A percentile compares a stretch with the other conserved stretches of the same genome.
Conservation (phyloP, 2,329 filamentous ascomycete species). For the Drechslerella dactyloides region DNA sequence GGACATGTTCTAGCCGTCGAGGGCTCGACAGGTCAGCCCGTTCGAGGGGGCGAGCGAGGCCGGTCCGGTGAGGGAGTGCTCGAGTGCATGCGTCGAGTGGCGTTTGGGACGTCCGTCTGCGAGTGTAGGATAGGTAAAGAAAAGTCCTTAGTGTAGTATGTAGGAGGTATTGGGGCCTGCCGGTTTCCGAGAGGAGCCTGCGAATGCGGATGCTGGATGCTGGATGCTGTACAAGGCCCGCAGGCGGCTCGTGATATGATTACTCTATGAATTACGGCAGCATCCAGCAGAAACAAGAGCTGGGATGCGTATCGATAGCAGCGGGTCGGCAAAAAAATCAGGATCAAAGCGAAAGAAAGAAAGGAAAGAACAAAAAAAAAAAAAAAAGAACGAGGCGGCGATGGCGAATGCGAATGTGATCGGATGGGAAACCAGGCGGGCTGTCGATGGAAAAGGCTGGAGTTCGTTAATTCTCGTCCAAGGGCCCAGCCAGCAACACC, state of each 20-base stretch:
- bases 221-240: not conserved
- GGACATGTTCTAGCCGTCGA: constrained; percentile 17
- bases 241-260: constrained; percentile 4
- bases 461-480: constrained; percentile 16
- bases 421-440: not conserved
- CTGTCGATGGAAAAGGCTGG: not conserved
- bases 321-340: not conserved
- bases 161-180: not conserved
- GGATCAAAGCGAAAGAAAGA: not conserved
- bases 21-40: not conserved
- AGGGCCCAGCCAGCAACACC: constrained; percentile 15
- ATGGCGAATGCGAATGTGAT: not conserved
- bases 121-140: too few relatives aligned
- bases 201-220: too few relatives aligned
- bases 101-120: not conserved
- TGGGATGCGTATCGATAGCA: too few relatives aligned
- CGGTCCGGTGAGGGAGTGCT: not conserved
- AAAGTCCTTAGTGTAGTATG: too few relatives aligned
- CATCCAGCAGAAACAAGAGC: not conserved
- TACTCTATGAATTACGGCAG: not conserved
- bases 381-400: not conserved
- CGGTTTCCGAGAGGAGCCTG: constrained; percentile 3
- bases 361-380: not conserved
- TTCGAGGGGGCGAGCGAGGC: constrained; percentile 2
- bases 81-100: constrained; percentile 1